Evolutionary conservation across 192 early-diverging fungal species (phyloP), one percentile per base, ranked within the genome.

Genomic region (Jimgerdemannia flammicorona): DNA sequence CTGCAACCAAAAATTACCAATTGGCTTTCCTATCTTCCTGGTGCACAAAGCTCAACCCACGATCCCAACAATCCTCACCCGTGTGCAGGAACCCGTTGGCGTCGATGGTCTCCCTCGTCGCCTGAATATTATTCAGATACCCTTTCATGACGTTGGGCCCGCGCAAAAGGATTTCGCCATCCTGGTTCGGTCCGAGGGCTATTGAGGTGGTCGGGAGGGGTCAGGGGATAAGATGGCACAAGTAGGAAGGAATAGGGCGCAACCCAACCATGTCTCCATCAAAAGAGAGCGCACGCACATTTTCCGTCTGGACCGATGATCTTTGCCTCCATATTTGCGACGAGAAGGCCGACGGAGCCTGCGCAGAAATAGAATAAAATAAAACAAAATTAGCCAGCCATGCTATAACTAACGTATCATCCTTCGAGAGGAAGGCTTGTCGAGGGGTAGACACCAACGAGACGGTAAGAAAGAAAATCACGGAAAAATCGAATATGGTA

Each of bases 91-190:
- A 87, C 18, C 86, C 86, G 65, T 78, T 70, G 9, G 59, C 65
- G 41, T 77, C 77, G 40, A 87, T 82, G 20, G 82, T 82, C 29
- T 74, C 49, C 17, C 77, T 78, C 40, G 83, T 87, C 6, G 84
- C 86, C 66, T 79, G 77, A 0, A 66, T 29, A 76, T 87, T 87
- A 66, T 85, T 85, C 43, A 84, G 75, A 74, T 87, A 87, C 3
- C 86, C 86, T 66, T 83, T 82, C 86, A 87, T 87, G 2, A 84
- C 78, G 64, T 80, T 83, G 39, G 84, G 84, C 3, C 86, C 86
- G 4, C 80, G 74, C 19, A 87, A 29, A 44, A 87, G 41, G 64
- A 85, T 76, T 70, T 87, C 86, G 8, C 86, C 86, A 40, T 74
- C 75, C 70, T 85, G 54, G 44, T 84, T 83, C 14, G 75, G 64